A percentile compares a stretch with the other conserved stretches of the same genome.
Conservation (phyloP, 257 asterid species). For the Solanum okadae region DNA sequence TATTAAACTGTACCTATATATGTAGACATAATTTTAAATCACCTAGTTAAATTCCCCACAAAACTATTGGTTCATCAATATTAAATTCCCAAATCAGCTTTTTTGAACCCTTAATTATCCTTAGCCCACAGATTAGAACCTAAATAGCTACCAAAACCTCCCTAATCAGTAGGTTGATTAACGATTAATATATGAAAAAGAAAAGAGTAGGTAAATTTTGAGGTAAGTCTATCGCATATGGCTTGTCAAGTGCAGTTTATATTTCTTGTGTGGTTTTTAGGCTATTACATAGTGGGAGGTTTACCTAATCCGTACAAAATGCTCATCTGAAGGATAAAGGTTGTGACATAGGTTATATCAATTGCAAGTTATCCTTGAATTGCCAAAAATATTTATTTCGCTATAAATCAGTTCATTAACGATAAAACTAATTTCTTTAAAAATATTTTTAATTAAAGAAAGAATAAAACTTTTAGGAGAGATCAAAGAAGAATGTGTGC, state of each 20-base stretch:
- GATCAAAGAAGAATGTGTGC: accelerated
- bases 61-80: neutral
- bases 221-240: too few species aligned
- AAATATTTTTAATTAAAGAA: neutral
- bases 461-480: neutral
- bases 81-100: conserved; percentile 1
- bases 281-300: neutral
- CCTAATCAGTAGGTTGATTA: neutral
- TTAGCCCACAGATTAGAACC: neutral
- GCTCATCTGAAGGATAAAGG: too few species aligned
- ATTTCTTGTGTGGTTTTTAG: neutral
- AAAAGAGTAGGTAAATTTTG: neutral
- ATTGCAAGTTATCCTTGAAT: accelerated
- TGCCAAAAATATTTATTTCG: accelerated
- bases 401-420: neutral
- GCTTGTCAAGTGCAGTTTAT: neutral
- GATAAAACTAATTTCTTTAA: neutral
- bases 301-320: too few species aligned
- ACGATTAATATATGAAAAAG: neutral
- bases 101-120: neutral
- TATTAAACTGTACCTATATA: neutral
- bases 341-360: too few species aligned
- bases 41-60: neutral
- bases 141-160: neutral
- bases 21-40: neutral